Evolutionary conservation across 805 yeast genomes (phyloP).

Genomic region (Metschnikowia bowlesiae): DNA sequence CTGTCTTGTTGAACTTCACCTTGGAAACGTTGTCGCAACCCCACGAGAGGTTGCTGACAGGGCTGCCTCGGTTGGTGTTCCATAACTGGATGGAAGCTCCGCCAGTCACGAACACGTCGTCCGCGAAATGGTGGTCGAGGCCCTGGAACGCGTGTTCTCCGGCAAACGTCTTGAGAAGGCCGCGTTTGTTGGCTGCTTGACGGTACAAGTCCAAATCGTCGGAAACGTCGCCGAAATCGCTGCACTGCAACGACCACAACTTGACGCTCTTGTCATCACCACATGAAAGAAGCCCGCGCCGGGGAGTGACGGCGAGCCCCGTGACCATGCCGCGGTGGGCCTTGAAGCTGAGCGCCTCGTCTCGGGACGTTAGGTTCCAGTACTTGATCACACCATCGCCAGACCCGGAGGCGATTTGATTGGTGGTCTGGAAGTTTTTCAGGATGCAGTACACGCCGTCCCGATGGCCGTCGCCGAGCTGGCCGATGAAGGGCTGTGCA

Average conservation of each 20-base stretch:
- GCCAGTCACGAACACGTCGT: conserved; percentile 80
- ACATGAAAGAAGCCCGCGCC: conserved; percentile 64
- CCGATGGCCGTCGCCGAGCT: conserved; percentile 88
- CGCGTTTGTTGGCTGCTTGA: conserved; percentile 32
- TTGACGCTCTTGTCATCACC: conserved; percentile 89
- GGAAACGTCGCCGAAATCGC: conserved; percentile 42
- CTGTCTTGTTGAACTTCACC: conserved; percentile 86
- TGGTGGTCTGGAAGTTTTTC: conserved; percentile 64
- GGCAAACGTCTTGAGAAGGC: conserved; percentile 70
- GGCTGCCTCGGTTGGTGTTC: conserved; percentile 79
- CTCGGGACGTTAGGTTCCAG: conserved; percentile 83
- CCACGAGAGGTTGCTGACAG: conserved; percentile 81
- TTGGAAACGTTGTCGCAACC: conserved; percentile 87
- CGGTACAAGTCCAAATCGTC: conserved; percentile 31
- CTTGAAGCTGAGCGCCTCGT: conserved; percentile 69
- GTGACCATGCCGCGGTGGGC: conserved; percentile 90
- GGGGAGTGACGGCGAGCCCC: conserved; percentile 71
- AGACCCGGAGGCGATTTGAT: conserved; percentile 81
- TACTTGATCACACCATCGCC: conserved; percentile 94
- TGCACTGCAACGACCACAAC: conserved; percentile 73
- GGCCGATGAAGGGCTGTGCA: conserved; percentile 96
- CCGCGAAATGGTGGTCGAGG: conserved; percentile 78
- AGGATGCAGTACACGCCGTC: conserved; percentile 92
- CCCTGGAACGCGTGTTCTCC: conserved; percentile 84
- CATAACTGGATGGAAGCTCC: conserved; percentile 89